Percentiles rank a stretch among this genome's conserved stretches.
phyloP scores from a whole-genome alignment of 441 rosid genomes.

The Kokia cookei region DNA sequence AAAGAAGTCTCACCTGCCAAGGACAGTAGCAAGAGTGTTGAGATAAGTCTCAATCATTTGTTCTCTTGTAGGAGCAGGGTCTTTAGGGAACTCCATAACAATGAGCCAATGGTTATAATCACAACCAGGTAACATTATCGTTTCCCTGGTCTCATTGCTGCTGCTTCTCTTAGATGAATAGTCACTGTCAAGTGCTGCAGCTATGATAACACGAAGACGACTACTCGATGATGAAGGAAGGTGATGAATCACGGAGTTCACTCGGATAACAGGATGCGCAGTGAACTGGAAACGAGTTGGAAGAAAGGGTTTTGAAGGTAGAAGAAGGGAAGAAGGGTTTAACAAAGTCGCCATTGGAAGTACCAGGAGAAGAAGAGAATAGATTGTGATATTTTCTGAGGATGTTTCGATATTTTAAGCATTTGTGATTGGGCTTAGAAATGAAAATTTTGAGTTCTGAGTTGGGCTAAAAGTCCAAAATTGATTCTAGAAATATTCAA shows the following conservation, averaged over 20 bases:
- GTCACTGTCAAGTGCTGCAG: constrained; percentile 53
- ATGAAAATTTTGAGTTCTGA: neutral
- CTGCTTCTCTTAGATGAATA: constrained; percentile 70
- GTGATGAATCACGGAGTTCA: neutral
- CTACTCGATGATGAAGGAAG: neutral
- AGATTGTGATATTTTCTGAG: neutral
- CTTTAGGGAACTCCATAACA: constrained; percentile 96
- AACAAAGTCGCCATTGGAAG: neutral
- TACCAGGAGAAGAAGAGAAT: neutral
- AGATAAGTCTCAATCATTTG: constrained; percentile 98
- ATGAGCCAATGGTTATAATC: constrained; percentile 96
- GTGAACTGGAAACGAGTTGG: neutral
- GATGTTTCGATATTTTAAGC: neutral
- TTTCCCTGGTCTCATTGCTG: constrained; percentile 71
- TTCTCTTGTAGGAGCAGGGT: constrained; percentile 86
- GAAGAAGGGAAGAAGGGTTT: constrained; percentile 1
- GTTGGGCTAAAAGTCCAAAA: neutral
- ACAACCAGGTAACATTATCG: constrained; percentile 92
- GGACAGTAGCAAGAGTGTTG: constrained; percentile 75
- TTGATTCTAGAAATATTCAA: neutral
- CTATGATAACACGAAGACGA: constrained; percentile 6
- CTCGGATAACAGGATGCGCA: neutral
- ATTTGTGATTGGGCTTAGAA: neutral
- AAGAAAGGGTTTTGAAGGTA: neutral
- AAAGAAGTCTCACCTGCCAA: constrained; percentile 56